Evolutionary conservation across 2,329 filamentous ascomycete genomes (phyloP).

Genomic region (Paradendryphiella salina): DNA sequence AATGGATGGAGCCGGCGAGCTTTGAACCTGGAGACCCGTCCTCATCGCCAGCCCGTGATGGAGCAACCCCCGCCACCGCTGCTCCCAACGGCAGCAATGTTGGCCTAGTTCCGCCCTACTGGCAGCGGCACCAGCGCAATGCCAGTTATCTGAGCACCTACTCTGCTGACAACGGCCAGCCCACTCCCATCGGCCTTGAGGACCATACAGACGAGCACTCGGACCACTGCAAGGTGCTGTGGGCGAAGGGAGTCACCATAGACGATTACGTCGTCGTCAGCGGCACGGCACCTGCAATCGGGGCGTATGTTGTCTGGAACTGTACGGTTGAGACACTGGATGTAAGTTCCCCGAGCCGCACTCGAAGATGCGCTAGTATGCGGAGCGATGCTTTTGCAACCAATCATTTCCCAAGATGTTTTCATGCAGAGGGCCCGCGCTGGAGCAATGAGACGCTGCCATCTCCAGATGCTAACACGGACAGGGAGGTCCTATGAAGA

Average conservation of each 20-base stretch:
- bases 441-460: not conserved
- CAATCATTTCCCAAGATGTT: slow-evolving; percentile 20
- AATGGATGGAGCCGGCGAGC: slow-evolving; percentile 48
- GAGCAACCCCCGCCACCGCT: slow-evolving; percentile 26
- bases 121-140: slow-evolving; percentile 49
- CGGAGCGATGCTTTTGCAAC: slow-evolving; percentile 16
- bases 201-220: slow-evolving; percentile 65
- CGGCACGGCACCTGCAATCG: slow-evolving; percentile 61
- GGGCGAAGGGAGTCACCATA: slow-evolving; percentile 65
- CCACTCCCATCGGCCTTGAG: slow-evolving; percentile 61
- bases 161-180: slow-evolving; percentile 42
- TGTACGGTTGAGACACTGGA: slow-evolving; percentile 83
- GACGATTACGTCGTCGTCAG: slow-evolving; percentile 65
- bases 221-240: slow-evolving; percentile 61
- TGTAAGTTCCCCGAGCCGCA: slow-evolving; percentile 56
- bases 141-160: slow-evolving; percentile 43
- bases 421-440: slow-evolving; percentile 15
- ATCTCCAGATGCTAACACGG: slow-evolving; percentile 13
- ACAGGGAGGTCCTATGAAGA: slow-evolving; percentile 60
- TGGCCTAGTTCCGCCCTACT: slow-evolving; percentile 53
- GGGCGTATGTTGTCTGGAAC: slow-evolving; percentile 96
- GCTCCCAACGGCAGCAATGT: slow-evolving; percentile 39
- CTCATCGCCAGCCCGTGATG: slow-evolving; percentile 29
- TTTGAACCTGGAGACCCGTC: slow-evolving; percentile 35
- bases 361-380: slow-evolving; percentile 17